Percentiles rank a stretch among this genome's conserved stretches.
Evolutionary conservation across 495 filamentous ascomycete genomes (phyloP).

Genomic region (Aspergillus haitiensis): DNA sequence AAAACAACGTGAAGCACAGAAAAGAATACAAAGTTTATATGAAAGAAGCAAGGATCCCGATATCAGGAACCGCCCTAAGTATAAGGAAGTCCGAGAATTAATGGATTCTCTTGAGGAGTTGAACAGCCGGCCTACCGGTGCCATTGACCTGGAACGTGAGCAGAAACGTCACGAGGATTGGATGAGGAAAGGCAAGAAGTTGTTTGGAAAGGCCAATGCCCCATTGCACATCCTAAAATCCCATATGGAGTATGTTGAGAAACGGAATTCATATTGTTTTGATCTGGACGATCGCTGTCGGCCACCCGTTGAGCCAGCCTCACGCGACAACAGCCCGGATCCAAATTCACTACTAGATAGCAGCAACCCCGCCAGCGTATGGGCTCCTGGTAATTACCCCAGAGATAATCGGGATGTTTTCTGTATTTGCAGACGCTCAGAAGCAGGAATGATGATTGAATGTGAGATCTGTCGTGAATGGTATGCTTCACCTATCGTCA

Average conservation of each 20-base stretch:
- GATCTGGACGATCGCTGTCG: conserved; percentile 87
- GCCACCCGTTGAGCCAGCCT: conserved; percentile 87
- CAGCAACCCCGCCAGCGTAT: conserved; percentile 36
- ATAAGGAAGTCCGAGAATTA: conserved; percentile 85
- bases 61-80: conserved; percentile 78
- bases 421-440: conserved; percentile 90
- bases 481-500: conserved; percentile 47
- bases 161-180: conserved; percentile 97
- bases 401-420: conserved; percentile 73
- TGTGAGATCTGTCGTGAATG: conserved; percentile 98
- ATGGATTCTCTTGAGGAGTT: conserved; percentile 83
- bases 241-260: conserved; percentile 91
- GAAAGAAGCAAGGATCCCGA: conserved; percentile 74
- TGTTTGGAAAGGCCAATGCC: conserved; percentile 98
- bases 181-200: conserved; percentile 98
- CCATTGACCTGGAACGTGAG: conserved; percentile 90
- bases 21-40: conserved; percentile 76
- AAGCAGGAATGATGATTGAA: conserved; percentile 99
- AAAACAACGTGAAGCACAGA: conserved; percentile 93
- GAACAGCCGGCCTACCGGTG: conserved; percentile 87
- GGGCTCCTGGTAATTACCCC: conserved; percentile 49
- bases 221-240: conserved; percentile 89
- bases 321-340: conserved; percentile 77
- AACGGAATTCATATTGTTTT: conserved; percentile 87
- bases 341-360: conserved; percentile 64